Conservation (phyloP, 1,139 yeast species). For the Saccharomyces hybrid region DNA sequence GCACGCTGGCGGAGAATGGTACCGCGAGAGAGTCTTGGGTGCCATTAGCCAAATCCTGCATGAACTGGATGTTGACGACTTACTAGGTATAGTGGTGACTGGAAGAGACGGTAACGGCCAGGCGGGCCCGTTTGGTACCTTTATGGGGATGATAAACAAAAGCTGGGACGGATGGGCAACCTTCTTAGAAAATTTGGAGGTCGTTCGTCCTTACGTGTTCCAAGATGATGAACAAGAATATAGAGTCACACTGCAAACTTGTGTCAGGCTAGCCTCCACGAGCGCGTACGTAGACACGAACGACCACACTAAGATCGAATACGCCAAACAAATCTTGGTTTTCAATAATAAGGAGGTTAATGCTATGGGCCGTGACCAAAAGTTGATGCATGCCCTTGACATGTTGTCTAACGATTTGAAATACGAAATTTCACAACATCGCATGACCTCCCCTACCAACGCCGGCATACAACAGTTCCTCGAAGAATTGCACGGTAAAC, state of each 20-base stretch:
- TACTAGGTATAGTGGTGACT: constrained; percentile 46
- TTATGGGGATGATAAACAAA: constrained; percentile 46
- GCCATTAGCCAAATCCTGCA: constrained; percentile 20
- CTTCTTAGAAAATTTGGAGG: constrained; percentile 37
- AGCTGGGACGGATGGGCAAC: constrained; percentile 54
- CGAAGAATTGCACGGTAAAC: not conserved
- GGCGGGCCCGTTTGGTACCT: constrained; percentile 39
- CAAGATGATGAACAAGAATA: not conserved
- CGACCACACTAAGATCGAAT: not conserved
- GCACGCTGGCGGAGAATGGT: not conserved
- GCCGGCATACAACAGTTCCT: not conserved
- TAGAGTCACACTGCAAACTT: not conserved
- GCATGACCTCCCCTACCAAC: not conserved
- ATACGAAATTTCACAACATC: not conserved
- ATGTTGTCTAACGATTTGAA: not conserved
- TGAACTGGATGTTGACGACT: constrained; percentile 39
- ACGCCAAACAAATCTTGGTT: not conserved
- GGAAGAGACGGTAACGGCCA: constrained; percentile 42
- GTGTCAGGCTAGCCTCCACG: not conserved
- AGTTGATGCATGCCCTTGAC: not conserved
- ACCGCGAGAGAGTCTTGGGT: not conserved
- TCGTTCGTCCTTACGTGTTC: not conserved
- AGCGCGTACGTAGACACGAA: not conserved
- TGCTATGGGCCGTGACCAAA: not conserved
- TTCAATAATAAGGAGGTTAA: not conserved